Base-by-base conservation (phyloP, 1,284 basidiomycete genomes). In the Tilletia setariae region DNA sequence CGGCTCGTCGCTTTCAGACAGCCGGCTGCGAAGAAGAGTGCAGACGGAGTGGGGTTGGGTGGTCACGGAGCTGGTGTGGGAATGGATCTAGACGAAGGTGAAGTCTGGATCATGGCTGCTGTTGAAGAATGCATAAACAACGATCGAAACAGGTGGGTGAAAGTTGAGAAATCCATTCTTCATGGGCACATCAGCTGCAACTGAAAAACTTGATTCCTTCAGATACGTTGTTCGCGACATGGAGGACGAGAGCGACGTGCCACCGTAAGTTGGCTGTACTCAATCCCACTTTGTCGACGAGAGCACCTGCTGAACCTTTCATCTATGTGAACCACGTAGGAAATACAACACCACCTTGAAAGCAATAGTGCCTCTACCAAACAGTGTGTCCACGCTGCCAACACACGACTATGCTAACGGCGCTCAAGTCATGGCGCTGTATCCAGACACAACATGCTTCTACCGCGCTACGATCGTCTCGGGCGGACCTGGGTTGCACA, bases 401-500 rank as follows among this genome's bases (percentile, higher is more conserved):
- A 63, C 75, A 2, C 65, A 72, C 19, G 78, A 79, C 59, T 82
- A 81, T 56, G 43, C 70, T 0, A 51, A 69, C 2, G 81, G 81
- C 1, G 62, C 75, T 2, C 71, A 76, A 25, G 81, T 82, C 3
- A 68, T 82, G n/a, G 81, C 76, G 1, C 74, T 82, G 68, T 82
- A 82, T 42, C 81, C 81, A 2, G 81, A 82, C 67, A 82, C 81
- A 2, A 78, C 74, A 49, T 82, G 81, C 65, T 82, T 82, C 76
- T 82, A 82, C 69, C 73, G 74, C 43, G 81, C 81, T 9, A 76
- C 74, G 0, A 76, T 82, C 30, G 74, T 74, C 21, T 75, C 75
- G 0, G 81, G 81, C n/a, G 81, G 81, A 15, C 80, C 80, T 0
- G 71, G 73, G 1, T 23, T 81, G 30, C 49, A 68, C 71, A 66